These are phyloP conservation scores for Carex scoparia DNA, from an alignment of 176 grass and related monocot genomes.

Conservation along the genomic window DNA sequence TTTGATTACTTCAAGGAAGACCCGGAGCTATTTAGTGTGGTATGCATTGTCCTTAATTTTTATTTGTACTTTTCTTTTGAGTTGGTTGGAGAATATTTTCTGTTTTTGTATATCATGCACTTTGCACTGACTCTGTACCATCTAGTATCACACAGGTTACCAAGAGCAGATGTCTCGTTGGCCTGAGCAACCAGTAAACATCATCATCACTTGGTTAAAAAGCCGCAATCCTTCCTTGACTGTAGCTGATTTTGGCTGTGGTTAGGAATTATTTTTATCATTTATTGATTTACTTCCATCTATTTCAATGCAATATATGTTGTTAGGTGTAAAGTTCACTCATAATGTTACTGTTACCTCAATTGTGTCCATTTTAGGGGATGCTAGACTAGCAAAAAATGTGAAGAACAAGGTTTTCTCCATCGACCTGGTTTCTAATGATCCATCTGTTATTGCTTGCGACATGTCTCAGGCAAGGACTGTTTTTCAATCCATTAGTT, in stretches of 20 bases:
- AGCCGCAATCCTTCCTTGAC: slow-evolving; percentile 53
- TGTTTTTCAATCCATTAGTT: background rate
- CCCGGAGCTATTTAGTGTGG: slow-evolving; percentile 79
- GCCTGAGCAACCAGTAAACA: slow-evolving; percentile 85
- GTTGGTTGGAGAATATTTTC: background rate
- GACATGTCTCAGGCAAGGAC: slow-evolving; percentile 96
- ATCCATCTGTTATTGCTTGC: slow-evolving; percentile 83
- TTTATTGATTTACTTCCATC: slow-evolving; percentile 5
- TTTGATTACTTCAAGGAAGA: slow-evolving; percentile 85
- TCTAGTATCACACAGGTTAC: slow-evolving; percentile 99
- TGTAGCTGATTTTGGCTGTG: slow-evolving; percentile 98
- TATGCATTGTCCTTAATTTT: slow-evolving; percentile 27
- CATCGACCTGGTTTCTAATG: slow-evolving; percentile 88
- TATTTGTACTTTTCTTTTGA: background rate
- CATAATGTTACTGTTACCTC: background rate
- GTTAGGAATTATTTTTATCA: slow-evolving; percentile 29
- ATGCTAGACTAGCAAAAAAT: slow-evolving; percentile 72
- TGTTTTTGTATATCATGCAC: background rate
- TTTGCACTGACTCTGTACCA: background rate
- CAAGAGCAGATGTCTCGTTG: slow-evolving; percentile 86
- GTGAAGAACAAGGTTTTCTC: slow-evolving; percentile 96
- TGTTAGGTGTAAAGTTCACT: background rate
- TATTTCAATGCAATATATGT: slow-evolving; percentile 1
- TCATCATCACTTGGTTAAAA: slow-evolving; percentile 83
- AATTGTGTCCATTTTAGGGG: slow-evolving; percentile 37